These are phyloP conservation scores for Mucor piriformis DNA, from an alignment of 371 early-diverging fungal species.

Conservation along the genomic window DNA sequence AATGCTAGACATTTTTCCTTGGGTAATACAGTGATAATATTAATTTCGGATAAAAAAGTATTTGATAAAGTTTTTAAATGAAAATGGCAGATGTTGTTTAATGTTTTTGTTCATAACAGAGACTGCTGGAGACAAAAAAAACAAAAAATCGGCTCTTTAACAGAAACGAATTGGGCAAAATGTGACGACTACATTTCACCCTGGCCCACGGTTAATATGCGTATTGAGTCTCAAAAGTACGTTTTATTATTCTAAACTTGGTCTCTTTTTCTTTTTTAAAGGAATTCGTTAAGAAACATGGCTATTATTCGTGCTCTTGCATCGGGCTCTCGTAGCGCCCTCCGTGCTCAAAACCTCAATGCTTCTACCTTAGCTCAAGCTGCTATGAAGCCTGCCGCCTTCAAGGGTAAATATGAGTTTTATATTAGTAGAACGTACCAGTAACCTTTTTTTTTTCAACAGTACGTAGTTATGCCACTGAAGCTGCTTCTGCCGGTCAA, in stretches of 20 bases:
- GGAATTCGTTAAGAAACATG: conserved; percentile 4
- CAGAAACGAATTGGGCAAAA: too few relatives aligned
- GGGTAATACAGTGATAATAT: too few relatives aligned
- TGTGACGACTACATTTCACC: background rate
- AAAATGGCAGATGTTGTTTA: too few relatives aligned
- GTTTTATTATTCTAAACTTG: background rate
- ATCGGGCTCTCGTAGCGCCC: conserved; percentile 24
- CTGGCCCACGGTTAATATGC: background rate
- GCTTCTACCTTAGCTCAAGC: conserved; percentile 22
- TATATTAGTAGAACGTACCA: background rate
- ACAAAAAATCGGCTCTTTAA: too few relatives aligned
- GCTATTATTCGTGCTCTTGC: conserved; percentile 13
- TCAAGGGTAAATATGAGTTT: conserved; percentile 24
- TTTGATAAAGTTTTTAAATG: too few relatives aligned
- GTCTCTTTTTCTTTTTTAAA: background rate
- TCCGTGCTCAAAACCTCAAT: conserved; percentile 34
- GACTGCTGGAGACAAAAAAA: too few relatives aligned
- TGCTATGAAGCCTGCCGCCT: conserved; percentile 27
- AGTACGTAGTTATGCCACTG: conserved; percentile 42
- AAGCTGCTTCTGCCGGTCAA: conserved; percentile 36
- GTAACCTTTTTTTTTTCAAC: background rate
- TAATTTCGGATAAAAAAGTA: too few relatives aligned
- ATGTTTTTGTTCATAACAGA: too few relatives aligned
- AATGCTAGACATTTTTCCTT: too few relatives aligned
- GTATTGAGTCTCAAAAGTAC: background rate